Base-by-base conservation (phyloP, 2,329 filamentous ascomycete species). In the Colletotrichum somersetense region DNA sequence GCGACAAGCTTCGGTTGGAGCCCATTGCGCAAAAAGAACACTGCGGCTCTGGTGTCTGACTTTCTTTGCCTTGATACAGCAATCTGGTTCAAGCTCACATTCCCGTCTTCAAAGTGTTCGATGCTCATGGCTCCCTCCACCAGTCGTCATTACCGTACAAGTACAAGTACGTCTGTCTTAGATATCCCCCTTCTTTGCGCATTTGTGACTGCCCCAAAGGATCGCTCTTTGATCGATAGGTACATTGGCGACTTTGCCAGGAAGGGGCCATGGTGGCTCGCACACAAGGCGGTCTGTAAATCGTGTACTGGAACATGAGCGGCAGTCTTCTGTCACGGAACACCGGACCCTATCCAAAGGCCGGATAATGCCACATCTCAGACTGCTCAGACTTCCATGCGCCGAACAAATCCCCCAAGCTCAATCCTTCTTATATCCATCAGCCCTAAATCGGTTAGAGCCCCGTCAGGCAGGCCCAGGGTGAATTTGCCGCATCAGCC, bases 301-400 rank as follows among this genome's bases (percentile, higher is more conserved):
- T 30, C 35, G 16, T 14, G 10, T 35, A 8, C 30, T n/a, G n/a
- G 33, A 30, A 50, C 18, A 20, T 40, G 20, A 10, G 33, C 12
- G 44, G 12, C 23, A 10, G 16, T 53, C 35, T 53, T 53, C 55
- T 46, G 50, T 44, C 12, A 58, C 56, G 55, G 56, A 53, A 61
- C 64, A 66, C 46, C 56, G 56, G n/a, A 16, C 40, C 30, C 26
- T 33, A n/a, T 38, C 62, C 50, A 16, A 26, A 5, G 55, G 23
- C 35, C 35, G 55, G 42, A 66, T 30, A 67, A 52, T 44, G 64
- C 64, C 55, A 62, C 64, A 42, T 42, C n/a, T 14, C 42, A 35
- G 42, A 10, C 50, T 14, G 63, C 40, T 44, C 35, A 40, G 20
- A 61, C 42, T 30, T 23, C 30, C 30, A 61, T 44, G 14, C 18